Conservation (phyloP, 148 eudicot genomes). For the Rhododendron ferrugineum region DNA sequence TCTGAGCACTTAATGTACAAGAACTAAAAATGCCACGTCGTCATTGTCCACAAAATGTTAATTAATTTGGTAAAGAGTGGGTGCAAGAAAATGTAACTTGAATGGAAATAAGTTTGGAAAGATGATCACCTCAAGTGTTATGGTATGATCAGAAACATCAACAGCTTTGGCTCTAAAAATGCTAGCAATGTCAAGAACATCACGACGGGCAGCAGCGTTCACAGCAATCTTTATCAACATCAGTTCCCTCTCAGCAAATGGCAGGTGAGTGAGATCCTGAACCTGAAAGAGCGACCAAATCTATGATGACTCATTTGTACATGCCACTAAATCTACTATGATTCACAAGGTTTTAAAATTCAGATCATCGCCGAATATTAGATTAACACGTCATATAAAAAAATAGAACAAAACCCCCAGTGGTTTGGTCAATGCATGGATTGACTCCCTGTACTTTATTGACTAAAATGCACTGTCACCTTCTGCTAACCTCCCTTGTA, state of each 20-base stretch:
- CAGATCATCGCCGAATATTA: background rate
- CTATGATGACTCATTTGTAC: background rate
- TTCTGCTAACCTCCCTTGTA: no score
- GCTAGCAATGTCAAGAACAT: conserved; percentile 87
- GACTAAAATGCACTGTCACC: no score
- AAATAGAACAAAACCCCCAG: background rate
- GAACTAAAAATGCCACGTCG: background rate
- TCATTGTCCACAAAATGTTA: background rate
- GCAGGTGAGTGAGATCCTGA: conserved; percentile 66
- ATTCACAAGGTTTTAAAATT: background rate
- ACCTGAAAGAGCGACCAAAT: conserved; percentile 38
- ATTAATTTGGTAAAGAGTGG: background rate
- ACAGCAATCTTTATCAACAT: conserved; percentile 94
- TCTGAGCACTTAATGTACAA: background rate
- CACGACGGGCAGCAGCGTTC: conserved; percentile 72
- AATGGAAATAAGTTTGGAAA: background rate
- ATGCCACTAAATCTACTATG: background rate
- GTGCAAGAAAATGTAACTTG: background rate
- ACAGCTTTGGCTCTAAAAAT: conserved; percentile 94
- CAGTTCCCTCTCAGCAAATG: conserved; percentile 91
- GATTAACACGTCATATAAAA: background rate
- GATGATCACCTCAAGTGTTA: conserved; percentile 68
- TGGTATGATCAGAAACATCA: conserved; percentile 94
- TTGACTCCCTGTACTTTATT: background rate
- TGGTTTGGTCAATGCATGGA: background rate